Percentiles rank a stretch among this genome's conserved stretches.
Evolutionary conservation across 768 basidiomycete species (phyloP).

Genomic region (Termitomyces titanicus): DNA sequence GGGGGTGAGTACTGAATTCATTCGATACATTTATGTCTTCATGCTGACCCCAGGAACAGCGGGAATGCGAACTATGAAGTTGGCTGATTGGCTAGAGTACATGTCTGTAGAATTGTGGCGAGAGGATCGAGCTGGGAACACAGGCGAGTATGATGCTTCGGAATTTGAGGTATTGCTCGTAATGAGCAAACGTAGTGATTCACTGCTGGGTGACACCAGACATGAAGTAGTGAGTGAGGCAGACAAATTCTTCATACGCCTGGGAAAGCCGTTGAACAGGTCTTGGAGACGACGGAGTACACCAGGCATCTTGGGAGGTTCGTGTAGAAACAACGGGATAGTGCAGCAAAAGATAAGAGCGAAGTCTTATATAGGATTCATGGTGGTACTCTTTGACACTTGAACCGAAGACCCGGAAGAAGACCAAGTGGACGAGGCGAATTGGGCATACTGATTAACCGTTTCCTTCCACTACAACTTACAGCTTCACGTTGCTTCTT

Average conservation of each 20-base stretch:
- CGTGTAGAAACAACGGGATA: background rate
- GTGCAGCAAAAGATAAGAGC: too few relatives aligned
- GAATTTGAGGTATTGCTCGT: background rate
- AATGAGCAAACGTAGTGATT: background rate
- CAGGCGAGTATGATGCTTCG: too few relatives aligned
- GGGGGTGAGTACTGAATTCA: background rate
- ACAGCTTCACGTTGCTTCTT: too few relatives aligned
- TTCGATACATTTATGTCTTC: background rate
- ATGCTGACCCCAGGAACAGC: background rate
- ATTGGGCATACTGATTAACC: background rate
- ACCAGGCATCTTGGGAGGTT: background rate
- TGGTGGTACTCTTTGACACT: background rate
- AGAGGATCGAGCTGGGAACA: background rate
- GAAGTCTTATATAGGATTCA: background rate
- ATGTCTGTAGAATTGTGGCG: background rate
- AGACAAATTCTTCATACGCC: background rate
- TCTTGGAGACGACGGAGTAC: background rate
- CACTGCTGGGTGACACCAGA: background rate
- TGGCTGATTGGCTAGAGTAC: background rate
- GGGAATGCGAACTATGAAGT: background rate
- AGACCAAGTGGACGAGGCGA: too few relatives aligned
- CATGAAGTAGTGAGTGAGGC: background rate
- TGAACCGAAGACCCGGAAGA: background rate
- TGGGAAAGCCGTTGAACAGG: background rate
- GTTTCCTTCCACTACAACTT: too few relatives aligned